Evolutionary conservation across 371 early-diverging fungal species (phyloP).

Genomic region (Mucor racemosus): DNA sequence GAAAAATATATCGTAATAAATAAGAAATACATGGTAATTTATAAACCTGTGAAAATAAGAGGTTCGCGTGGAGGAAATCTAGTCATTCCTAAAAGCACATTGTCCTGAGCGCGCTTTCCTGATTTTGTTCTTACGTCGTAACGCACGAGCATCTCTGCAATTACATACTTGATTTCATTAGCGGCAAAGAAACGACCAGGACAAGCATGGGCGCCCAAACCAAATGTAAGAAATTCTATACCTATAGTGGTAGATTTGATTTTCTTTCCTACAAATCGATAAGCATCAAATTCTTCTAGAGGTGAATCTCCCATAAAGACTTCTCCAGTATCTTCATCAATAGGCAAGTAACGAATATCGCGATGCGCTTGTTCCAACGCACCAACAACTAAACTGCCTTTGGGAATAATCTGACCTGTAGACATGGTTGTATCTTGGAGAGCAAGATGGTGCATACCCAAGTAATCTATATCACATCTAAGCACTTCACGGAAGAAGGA

Average conservation of each 20-base stretch:
- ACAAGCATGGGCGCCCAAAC: slow-evolving; percentile 50
- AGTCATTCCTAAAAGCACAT: slow-evolving; percentile 36
- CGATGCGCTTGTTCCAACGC: slow-evolving; percentile 34
- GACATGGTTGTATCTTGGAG: slow-evolving; percentile 39
- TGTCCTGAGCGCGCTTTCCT: slow-evolving; percentile 34
- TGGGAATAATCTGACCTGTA: slow-evolving; percentile 48
- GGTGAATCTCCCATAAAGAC: slow-evolving; percentile 3
- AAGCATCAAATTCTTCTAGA: slow-evolving; percentile 33
- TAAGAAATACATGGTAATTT: neutral
- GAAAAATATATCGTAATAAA: neutral
- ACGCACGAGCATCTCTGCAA: slow-evolving; percentile 35
- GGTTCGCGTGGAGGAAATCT: slow-evolving; percentile 35
- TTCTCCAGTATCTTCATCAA: slow-evolving; percentile 12
- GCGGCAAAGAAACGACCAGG: slow-evolving; percentile 59
- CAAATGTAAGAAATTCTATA: slow-evolving; percentile 31
- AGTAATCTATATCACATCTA: slow-evolving; percentile 35
- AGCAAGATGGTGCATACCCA: slow-evolving; percentile 43
- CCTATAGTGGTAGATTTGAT: slow-evolving; percentile 32
- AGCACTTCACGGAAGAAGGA: slow-evolving; percentile 58
- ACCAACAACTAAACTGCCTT: slow-evolving; percentile 37
- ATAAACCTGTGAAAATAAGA: slow-evolving; percentile 23
- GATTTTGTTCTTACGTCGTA: slow-evolving; percentile 31
- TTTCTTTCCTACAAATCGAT: slow-evolving; percentile 28
- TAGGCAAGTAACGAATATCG: slow-evolving; percentile 10
- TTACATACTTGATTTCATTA: slow-evolving; percentile 48